phyloP scores from a whole-genome alignment of 352 stramenopile species.

The Pythium sukuiense region DNA sequence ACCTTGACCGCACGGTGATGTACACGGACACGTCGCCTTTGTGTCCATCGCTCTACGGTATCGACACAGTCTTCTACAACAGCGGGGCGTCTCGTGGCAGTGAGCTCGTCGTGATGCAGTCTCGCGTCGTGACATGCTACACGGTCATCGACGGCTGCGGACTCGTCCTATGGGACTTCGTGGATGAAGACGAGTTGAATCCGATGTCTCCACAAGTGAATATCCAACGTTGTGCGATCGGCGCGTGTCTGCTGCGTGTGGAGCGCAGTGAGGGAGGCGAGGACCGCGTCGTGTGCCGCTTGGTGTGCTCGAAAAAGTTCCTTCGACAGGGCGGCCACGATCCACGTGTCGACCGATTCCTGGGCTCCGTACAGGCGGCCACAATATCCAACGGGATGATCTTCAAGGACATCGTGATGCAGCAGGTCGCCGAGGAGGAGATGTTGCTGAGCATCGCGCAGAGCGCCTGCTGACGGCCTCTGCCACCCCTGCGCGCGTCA shows the following conservation, averaged over 20 bases:
- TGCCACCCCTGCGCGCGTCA: background rate
- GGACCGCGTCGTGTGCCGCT: slow-evolving; percentile 5
- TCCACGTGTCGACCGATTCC: background rate
- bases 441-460: slow-evolving; percentile 14
- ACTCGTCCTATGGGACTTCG: slow-evolving; percentile 18
- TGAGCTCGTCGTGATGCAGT: slow-evolving; percentile 9
- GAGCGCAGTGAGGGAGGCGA: background rate
- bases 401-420: slow-evolving; percentile 10
- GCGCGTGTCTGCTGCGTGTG: slow-evolving; percentile 1
- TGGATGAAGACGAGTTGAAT: slow-evolving; percentile 18
- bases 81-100: background rate
- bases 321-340: background rate
- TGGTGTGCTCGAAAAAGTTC: slow-evolving; percentile 10
- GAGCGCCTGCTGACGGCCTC: background rate
- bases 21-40: slow-evolving; percentile 2
- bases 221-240: slow-evolving; percentile 3
- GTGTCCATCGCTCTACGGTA: slow-evolving; percentile 5
- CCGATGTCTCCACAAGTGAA: background rate
- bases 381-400: background rate
- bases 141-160: slow-evolving; percentile 7
- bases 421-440: background rate
- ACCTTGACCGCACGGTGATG: slow-evolving; percentile 1
- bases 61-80: background rate
- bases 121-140: slow-evolving; percentile 14
- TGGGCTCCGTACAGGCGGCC: background rate